A percentile compares a stretch with the other conserved stretches of the same genome.
Conservation (phyloP, 768 basidiomycete species). For the Porphyrellus cyaneotinctus region DNA sequence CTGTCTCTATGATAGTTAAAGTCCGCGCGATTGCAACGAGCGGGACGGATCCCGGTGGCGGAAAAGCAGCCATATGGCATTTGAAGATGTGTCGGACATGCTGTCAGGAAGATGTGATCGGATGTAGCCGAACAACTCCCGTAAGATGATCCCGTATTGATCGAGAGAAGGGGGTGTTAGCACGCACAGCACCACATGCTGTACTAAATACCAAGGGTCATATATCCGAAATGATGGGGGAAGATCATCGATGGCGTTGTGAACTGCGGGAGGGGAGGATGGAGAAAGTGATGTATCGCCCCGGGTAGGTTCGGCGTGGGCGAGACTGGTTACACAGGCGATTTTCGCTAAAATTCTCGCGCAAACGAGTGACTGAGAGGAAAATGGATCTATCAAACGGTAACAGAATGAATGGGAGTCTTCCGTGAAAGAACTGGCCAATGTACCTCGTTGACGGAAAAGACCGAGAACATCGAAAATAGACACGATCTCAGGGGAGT, state of each 20-base stretch:
- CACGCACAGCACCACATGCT: constrained; percentile 18
- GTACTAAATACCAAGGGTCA: constrained; percentile 23
- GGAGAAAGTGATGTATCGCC: not conserved
- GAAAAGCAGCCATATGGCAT: constrained; percentile 23
- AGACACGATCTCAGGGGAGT: constrained; percentile 46
- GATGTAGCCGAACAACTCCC: constrained; percentile 19
- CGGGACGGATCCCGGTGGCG: constrained; percentile 31
- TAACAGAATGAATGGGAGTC: constrained; percentile 13
- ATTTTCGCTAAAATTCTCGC: constrained; percentile 7
- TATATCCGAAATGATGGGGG: constrained; percentile 12
- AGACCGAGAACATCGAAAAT: constrained; percentile 27
- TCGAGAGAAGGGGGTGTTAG: constrained; percentile 5
- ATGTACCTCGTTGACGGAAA: constrained; percentile 34
- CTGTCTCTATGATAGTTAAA: constrained; percentile 15
- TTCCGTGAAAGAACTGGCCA: constrained; percentile 24
- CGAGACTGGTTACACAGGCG: not conserved
- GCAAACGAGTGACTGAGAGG: constrained; percentile 7
- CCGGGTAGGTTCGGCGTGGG: not conserved
- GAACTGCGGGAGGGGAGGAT: constrained; percentile 10
- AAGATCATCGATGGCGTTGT: constrained; percentile 6
- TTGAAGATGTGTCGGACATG: constrained; percentile 24
- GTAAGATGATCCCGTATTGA: constrained; percentile 20
- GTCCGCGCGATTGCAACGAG: constrained; percentile 25
- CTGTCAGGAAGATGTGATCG: constrained; percentile 27
- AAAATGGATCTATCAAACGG: constrained; percentile 18